Evolutionary conservation across 257 asterid genomes (phyloP), one percentile per base, ranked within the genome.

Genomic region (Scutellaria baicalensis): DNA sequence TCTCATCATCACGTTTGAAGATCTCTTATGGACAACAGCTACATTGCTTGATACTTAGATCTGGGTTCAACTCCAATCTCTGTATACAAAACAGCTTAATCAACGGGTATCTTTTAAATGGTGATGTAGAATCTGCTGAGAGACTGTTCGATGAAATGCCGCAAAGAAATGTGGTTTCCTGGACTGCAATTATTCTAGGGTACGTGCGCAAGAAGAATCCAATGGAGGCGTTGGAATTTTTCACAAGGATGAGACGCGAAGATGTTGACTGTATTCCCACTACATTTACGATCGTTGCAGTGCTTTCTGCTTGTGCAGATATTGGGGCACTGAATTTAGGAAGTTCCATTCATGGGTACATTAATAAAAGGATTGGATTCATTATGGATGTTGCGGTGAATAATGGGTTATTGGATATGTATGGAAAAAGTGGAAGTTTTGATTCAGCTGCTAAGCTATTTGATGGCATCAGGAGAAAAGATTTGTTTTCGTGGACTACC

Each of bases 151-250:
- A 86, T 50, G 87, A 83, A 36, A 86, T 91, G 92, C 86, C 96
- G 0, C 73, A 57, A 0, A 79, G 82, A 78, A 91, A 91, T 82
- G n/a, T n/a, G 54, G 75, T 88, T 58, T 85, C 97, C 10, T 91
- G 97, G 97, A 88, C 96, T 31, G 83, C 90, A 5, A 85, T 91
- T 96, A 86, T 86, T 40, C 94, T 86, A 36, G 96, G 97, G 47
- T 81, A 71, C 31, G 90, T 85, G 54, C 96, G 92, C 9, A 66
- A 56, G 23, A 84, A 84, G 75, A 79, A 73, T 35, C 77, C 89
- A 8, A 27, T 86, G 47, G 82, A 81, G 76, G 92, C 90, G 14
- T 76, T 88, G 79, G 79, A 82, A 52, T n/a, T n/a, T n/a, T n/a
- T n/a, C n/a, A n/a, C n/a, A n/a, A n/a, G n/a, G n/a, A n/a, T n/a